phyloP scores from a whole-genome alignment of 257 asterid species.

The Solanum ahanhuiri region DNA sequence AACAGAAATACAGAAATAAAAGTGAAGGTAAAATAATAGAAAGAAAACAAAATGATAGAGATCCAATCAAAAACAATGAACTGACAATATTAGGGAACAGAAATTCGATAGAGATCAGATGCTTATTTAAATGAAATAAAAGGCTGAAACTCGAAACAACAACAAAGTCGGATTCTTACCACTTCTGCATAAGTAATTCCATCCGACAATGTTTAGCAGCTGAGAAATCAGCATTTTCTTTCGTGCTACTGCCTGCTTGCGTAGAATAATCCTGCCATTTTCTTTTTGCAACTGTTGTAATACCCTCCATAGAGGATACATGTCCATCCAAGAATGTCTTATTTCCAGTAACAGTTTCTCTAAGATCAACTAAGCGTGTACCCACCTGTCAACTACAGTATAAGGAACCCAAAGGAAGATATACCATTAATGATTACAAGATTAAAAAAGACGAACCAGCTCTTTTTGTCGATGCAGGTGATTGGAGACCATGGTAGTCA shows the following conservation, averaged over 20 bases:
- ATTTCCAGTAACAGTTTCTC: slow-evolving; percentile 44
- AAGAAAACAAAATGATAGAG: not conserved
- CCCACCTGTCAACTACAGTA: slow-evolving; percentile 40
- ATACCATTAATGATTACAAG: not conserved
- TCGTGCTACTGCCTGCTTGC: slow-evolving; percentile 37
- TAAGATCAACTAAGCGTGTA: slow-evolving; percentile 47
- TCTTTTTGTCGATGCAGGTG: slow-evolving; percentile 67
- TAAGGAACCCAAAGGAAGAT: not conserved
- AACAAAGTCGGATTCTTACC: slow-evolving; percentile 20
- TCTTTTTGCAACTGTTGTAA: slow-evolving; percentile 66
- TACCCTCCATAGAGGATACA: slow-evolving; percentile 48
- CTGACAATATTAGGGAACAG: not conserved
- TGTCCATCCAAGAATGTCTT: slow-evolving; percentile 59
- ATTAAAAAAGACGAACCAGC: slow-evolving; percentile 34
- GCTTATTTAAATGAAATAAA: not conserved
- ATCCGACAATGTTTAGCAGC: slow-evolving; percentile 83
- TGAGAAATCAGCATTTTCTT: slow-evolving; percentile 62
- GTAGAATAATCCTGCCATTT: slow-evolving; percentile 72
- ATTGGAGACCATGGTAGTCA: slow-evolving; percentile 57
- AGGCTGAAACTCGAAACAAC: not conserved
- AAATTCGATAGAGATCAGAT: not conserved
- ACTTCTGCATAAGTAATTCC: slow-evolving; percentile 59
- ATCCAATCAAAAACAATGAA: not conserved
- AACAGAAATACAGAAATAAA: not conserved
- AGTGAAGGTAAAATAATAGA: not conserved